Percentiles rank a stretch among this genome's conserved stretches.
Evolutionary conservation across 2,329 filamentous ascomycete genomes (phyloP).

Genomic region (Colletotrichum brevisporum): DNA sequence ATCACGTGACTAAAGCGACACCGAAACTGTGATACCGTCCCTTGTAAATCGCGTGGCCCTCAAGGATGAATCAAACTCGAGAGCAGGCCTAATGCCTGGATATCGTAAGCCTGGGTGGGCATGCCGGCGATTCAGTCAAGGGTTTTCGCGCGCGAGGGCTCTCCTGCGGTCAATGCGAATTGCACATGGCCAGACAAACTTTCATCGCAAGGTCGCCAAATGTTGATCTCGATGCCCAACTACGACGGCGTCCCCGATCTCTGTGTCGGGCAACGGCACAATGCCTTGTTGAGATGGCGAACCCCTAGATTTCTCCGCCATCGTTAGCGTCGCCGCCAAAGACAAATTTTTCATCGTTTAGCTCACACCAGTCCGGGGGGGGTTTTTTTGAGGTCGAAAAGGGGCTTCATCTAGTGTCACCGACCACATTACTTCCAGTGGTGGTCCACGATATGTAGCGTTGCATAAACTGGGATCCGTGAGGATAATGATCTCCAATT

Average conservation of each 20-base stretch:
- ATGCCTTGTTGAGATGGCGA: conserved; percentile 25
- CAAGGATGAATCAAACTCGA: conserved; percentile 35
- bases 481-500: no score
- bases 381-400: neutral
- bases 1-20: conserved; percentile 38
- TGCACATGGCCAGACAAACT: conserved; percentile 36
- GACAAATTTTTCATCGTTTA: conserved; percentile 8
- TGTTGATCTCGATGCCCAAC: conserved; percentile 42
- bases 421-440: no score
- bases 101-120: conserved; percentile 18
- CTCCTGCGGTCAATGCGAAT: conserved; percentile 28
- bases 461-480: no score
- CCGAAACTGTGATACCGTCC: conserved; percentile 36
- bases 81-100: conserved; percentile 22
- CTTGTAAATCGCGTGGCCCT: conserved; percentile 32
- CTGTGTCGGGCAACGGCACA: conserved; percentile 14
- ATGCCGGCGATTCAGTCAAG: conserved; percentile 13
- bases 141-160: conserved; percentile 25
- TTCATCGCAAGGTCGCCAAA: conserved; percentile 33
- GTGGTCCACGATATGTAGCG: no score
- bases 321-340: conserved; percentile 16
- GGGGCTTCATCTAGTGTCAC: neutral
- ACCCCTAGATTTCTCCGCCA: conserved; percentile 22
- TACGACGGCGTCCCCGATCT: conserved; percentile 27
- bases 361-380: neutral